Evolutionary conservation across 495 filamentous ascomycete genomes (phyloP).

Genomic region (Penicillium taxi): DNA sequence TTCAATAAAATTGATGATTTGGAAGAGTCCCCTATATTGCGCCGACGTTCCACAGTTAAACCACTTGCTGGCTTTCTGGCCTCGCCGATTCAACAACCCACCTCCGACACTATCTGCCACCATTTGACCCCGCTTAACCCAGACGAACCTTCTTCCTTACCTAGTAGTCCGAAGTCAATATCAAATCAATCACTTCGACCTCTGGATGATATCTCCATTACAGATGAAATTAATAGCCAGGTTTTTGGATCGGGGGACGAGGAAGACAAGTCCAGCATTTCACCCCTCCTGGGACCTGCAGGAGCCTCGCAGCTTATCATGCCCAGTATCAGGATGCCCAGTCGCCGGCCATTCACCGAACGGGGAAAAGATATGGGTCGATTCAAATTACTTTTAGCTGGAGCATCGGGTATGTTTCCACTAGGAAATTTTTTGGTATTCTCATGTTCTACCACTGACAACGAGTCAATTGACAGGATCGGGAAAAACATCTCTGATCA

Average conservation of each 20-base stretch:
- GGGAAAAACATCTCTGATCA: conserved; percentile 88
- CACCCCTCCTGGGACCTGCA: conserved; percentile 23
- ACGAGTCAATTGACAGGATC: conserved; percentile 34
- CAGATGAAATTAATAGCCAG: conserved; percentile 44
- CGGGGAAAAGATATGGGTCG: conserved; percentile 75
- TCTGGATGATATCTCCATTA: conserved; percentile 44
- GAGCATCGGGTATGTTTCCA: conserved; percentile 58
- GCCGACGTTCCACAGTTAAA: conserved; percentile 32
- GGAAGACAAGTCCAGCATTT: conserved; percentile 23
- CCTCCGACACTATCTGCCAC: conserved; percentile 26
- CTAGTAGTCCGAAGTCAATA: conserved; percentile 46
- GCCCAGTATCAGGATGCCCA: conserved; percentile 95
- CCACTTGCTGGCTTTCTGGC: conserved; percentile 18
- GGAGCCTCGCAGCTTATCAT: conserved; percentile 87
- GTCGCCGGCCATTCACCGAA: conserved; percentile 83
- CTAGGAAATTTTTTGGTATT: too few species aligned
- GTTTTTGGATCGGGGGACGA: conserved; percentile 43
- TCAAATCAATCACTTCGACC: conserved; percentile 43
- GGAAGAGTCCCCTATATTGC: conserved; percentile 17
- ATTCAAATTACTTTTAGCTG: conserved; percentile 82
- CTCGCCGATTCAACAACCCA: conserved; percentile 14
- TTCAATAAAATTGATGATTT: conserved; percentile 22
- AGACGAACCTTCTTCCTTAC: conserved; percentile 40
- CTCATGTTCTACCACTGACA: background rate
- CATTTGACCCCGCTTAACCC: conserved; percentile 42